Conservation (phyloP, 2,329 filamentous ascomycete genomes). For the Aspergillus neoniger region DNA sequence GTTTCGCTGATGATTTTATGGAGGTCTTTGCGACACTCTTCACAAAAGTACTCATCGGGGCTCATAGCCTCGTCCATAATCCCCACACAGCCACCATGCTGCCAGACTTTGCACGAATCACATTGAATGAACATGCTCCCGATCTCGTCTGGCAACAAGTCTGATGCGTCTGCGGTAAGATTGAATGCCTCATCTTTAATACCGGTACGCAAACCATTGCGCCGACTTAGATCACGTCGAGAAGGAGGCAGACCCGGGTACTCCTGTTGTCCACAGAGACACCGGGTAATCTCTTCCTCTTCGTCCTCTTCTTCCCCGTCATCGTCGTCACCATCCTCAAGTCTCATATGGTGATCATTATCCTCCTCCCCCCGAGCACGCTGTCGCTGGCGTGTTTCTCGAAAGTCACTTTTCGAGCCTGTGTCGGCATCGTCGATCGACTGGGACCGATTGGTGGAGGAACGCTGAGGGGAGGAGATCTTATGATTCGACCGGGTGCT, state of each 20-base stretch:
- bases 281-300: slow-evolving; percentile 93
- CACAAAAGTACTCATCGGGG: slow-evolving; percentile 97
- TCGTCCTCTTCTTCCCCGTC: slow-evolving; percentile 66
- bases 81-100: slow-evolving; percentile 95
- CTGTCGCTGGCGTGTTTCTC: slow-evolving; percentile 74
- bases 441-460: slow-evolving; percentile 61
- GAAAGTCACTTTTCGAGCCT: slow-evolving; percentile 59
- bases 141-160: slow-evolving; percentile 73
- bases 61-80: slow-evolving; percentile 92
- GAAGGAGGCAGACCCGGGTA: slow-evolving; percentile 77
- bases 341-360: slow-evolving; percentile 57
- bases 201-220: slow-evolving; percentile 54
- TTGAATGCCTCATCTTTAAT: slow-evolving; percentile 60
- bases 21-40: slow-evolving; percentile 87
- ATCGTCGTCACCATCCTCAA: slow-evolving; percentile 51
- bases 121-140: slow-evolving; percentile 98
- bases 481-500: slow-evolving; percentile 72
- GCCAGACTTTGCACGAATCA: slow-evolving; percentile 97
- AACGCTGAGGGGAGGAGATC: slow-evolving; percentile 71
- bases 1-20: slow-evolving; percentile 78
- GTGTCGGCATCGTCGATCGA: slow-evolving; percentile 57
- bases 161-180: slow-evolving; percentile 61
- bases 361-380: slow-evolving; percentile 68
- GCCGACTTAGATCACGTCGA: slow-evolving; percentile 58
- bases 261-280: slow-evolving; percentile 90